Percentiles rank a stretch among this genome's conserved stretches.
These are phyloP conservation scores for Chaetomium sp. DNA, from an alignment of 2,329 filamentous ascomycete genomes.

Conservation along the genomic window DNA sequence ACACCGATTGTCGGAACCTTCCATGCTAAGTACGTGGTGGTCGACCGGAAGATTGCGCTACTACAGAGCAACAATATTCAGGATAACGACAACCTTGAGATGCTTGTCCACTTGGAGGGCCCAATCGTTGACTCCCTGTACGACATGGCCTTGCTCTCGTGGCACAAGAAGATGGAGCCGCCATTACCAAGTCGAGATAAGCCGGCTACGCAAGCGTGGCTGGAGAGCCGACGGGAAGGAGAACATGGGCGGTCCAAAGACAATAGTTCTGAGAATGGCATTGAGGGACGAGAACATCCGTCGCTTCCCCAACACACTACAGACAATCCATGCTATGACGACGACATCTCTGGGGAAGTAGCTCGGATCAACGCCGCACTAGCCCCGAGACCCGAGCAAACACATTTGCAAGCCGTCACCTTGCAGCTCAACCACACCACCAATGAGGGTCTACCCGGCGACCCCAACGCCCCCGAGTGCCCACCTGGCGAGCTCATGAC, in stretches of 20 bases:
- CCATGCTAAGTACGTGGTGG: constrained; percentile 70
- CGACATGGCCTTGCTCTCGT: constrained; percentile 66
- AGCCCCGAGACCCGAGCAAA: constrained; percentile 37
- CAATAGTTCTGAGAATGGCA: background rate
- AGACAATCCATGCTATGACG: constrained; percentile 58
- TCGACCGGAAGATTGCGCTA: constrained; percentile 64
- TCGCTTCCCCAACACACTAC: constrained; percentile 49
- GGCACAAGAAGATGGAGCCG: constrained; percentile 57
- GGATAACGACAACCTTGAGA: constrained; percentile 74
- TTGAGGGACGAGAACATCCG: background rate
- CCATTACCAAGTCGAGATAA: constrained; percentile 49
- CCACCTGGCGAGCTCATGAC: constrained; percentile 52
- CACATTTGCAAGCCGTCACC: constrained; percentile 51
- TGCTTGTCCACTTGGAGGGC: constrained; percentile 71
- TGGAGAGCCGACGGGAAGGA: constrained; percentile 20
- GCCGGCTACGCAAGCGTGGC: constrained; percentile 35
- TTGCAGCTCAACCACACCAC: constrained; percentile 60
- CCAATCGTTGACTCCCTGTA: constrained; percentile 71
- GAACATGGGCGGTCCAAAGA: background rate
- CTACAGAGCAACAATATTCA: constrained; percentile 74
- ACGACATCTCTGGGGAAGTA: constrained; percentile 54
- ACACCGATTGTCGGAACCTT: constrained; percentile 65
- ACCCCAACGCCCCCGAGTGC: constrained; percentile 44
- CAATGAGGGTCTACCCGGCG: constrained; percentile 42
- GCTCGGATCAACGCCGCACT: constrained; percentile 53